Conservation (phyloP, 805 yeast species). For the Hanseniaspora pseudoguilliermondii region DNA sequence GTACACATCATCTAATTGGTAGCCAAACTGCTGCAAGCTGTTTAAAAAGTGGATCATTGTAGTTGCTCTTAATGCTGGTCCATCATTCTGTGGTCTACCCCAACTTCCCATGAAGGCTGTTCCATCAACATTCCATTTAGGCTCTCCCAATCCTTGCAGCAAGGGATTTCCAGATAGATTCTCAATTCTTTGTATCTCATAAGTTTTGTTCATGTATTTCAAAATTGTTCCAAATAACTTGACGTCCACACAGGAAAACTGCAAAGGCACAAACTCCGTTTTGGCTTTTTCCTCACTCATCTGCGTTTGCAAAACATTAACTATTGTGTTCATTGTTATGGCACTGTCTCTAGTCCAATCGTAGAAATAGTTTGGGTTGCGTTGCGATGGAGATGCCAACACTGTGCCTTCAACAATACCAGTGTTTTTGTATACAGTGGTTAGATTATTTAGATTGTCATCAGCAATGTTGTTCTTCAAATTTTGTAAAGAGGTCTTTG, state of each 20-base stretch:
- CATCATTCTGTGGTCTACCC: constrained; percentile 96
- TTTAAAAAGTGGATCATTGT: constrained; percentile 47
- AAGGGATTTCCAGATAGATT: constrained; percentile 57
- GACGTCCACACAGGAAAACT: background rate
- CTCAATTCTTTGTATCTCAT: constrained; percentile 46
- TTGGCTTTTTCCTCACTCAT: constrained; percentile 8
- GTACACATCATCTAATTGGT: constrained; percentile 19
- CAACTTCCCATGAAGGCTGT: constrained; percentile 50
- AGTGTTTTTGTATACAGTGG: background rate
- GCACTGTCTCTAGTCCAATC: constrained; percentile 92
- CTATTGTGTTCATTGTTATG: constrained; percentile 54
- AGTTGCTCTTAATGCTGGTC: constrained; percentile 71
- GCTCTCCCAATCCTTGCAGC: constrained; percentile 64
- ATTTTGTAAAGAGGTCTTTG: constrained; percentile 29
- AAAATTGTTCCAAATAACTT: constrained; percentile 31
- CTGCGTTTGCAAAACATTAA: constrained; percentile 37
- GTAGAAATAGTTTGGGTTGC: constrained; percentile 65
- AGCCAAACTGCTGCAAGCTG: constrained; percentile 27
- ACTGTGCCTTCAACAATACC: constrained; percentile 53
- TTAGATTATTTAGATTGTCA: constrained; percentile 19
- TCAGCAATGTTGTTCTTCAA: constrained; percentile 42
- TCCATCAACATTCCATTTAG: constrained; percentile 65
- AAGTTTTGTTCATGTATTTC: constrained; percentile 49
- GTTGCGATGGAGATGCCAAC: constrained; percentile 69
- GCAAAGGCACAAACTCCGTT: background rate